Base-by-base conservation (phyloP, 2,329 filamentous ascomycete species). In the Mycosphaerella sp. region DNA sequence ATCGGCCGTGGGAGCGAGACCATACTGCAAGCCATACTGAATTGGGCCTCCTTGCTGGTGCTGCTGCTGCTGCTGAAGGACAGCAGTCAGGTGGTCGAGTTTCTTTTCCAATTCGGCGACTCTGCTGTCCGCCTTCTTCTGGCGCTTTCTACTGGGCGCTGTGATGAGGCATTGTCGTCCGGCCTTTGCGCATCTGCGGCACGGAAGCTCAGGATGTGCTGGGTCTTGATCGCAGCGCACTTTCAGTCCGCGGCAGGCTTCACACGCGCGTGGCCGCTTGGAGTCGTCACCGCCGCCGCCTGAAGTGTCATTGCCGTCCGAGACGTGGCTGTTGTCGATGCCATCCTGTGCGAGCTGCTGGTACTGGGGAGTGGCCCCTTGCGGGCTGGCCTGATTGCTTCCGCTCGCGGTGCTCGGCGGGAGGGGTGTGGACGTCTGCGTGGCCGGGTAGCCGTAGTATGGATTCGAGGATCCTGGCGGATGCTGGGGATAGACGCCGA, bases 41-140 rank as follows among this genome's bases (percentile, higher is more conserved):
- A 45, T 39, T 14, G 41, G n/a, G 18, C 53, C 48, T 28, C 44
- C 35, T 28, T 53, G 28, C 39, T 61, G 59, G 36, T 66, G 59
- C 55, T 61, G 59, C 37, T 66, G 59, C 56, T 73, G 71, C 27
- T 86, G 81, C 41, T 88, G 84, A 58, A 95, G 67, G 32, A 82
- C 89, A 6, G 88, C 87, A 6, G 87, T 95, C 66, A 95, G 68
- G 7, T 86, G 87, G 73, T 95, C 89, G 57, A 95, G 91, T 73
- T 94, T 94, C 75, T 85, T 89, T 74, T 95, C 89, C 45, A 96
- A 76, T 73, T 95, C 89, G 7, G 89, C 86, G 10, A 96, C 89
- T 45, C 89, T 79, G 59, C 82, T 91, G 67, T 95, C 90, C 48
- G 87, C 89, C 75, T 95, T 95, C 75, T 91, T 95, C 73, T 91